Evolutionary conservation across 2,329 filamentous ascomycete species (phyloP), one percentile per base, ranked within the genome.

Genomic region (Aspergillus amoenus): DNA sequence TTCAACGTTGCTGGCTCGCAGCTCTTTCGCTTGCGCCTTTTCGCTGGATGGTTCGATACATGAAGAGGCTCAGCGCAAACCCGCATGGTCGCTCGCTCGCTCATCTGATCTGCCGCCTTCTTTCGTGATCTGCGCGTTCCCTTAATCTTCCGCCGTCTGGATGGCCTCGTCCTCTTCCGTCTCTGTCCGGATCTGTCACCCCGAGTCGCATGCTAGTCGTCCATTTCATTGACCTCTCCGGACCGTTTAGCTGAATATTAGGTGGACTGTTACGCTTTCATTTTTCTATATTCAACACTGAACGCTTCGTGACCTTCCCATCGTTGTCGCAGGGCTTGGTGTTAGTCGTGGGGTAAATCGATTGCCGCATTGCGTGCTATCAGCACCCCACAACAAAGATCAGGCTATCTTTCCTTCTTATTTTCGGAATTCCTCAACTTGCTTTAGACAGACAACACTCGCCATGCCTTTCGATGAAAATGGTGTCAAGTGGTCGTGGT

Each of bases 401-500:
- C 30, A 18, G 42, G 18, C 9, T n/a, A 17, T 22, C 24, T 43
- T n/a, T 30, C 22, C 32, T 22, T 44, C 40, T 17, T 46, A 27
- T 50, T 34, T 15, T 21, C 27, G 8, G 34, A 45, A 40, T 4
- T 22, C 13, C 3, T 46, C 22, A 3, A 15, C 18, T 42, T 12
- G 51, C 27, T 7, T 48, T 34, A 18, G 34, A 41, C 15, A 18
- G 1, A 34, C 21, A 22, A 34, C 21, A 32, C 15, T 45, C 42
- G 70, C 52, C 27, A 78, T 79, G 76, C 76, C 76, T 64, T 66
- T 75, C 17, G 76, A 78, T 44, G 75, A 77, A 68, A 70, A 76
- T 64, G 74, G 73, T 6, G 71, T 70, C 24, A 79, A 79, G 61
- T 79, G 76, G 76, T 76, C 76, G 41, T 79, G 76, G 76, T 78